phyloP scores from a whole-genome alignment of 805 yeast genomes.

The Priceomyces castillae region DNA sequence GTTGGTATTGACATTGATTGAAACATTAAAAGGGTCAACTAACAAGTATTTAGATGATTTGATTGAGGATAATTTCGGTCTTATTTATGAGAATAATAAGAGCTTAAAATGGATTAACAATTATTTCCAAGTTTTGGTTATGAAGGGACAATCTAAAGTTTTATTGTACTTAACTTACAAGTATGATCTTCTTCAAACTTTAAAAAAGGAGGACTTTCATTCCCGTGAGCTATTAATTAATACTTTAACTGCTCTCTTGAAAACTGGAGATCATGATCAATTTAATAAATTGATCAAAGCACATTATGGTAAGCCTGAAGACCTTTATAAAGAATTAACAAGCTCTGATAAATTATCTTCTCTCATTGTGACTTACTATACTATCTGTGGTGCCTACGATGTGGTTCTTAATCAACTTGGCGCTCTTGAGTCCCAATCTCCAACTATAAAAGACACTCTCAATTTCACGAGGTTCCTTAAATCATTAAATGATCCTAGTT shows the following conservation, averaged over 20 bases:
- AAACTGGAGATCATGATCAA: conserved; percentile 10
- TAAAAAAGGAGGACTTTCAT: conserved; percentile 6
- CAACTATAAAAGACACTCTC: conserved; percentile 14
- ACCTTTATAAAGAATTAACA: conserved; percentile 12
- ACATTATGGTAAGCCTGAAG: conserved; percentile 7
- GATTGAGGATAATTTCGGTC: conserved; percentile 10
- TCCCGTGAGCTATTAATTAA: background rate
- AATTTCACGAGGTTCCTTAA: conserved; percentile 20
- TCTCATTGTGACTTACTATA: conserved; percentile 26
- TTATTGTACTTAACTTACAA: conserved; percentile 10
- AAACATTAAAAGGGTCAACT: conserved; percentile 10
- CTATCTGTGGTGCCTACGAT: conserved; percentile 15
- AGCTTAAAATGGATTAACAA: conserved; percentile 18
- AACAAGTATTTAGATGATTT: conserved; percentile 20
- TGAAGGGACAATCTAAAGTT: conserved; percentile 1
- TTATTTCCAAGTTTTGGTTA: conserved; percentile 13
- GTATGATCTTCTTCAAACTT: conserved; percentile 1
- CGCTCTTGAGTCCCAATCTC: conserved; percentile 11
- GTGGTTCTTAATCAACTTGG: conserved; percentile 18
- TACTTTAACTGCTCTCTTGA: conserved; percentile 14
- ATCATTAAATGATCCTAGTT: conserved; percentile 10
- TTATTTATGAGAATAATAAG: conserved; percentile 9
- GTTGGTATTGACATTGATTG: conserved; percentile 10
- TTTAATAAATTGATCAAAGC: conserved; percentile 18
- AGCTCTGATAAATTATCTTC: conserved; percentile 17